A percentile compares a stretch with the other conserved stretches of the same genome.
These are phyloP conservation scores for Syncephalastrum monosporum DNA, from an alignment of 371 early-diverging fungal genomes.

Conservation along the genomic window DNA sequence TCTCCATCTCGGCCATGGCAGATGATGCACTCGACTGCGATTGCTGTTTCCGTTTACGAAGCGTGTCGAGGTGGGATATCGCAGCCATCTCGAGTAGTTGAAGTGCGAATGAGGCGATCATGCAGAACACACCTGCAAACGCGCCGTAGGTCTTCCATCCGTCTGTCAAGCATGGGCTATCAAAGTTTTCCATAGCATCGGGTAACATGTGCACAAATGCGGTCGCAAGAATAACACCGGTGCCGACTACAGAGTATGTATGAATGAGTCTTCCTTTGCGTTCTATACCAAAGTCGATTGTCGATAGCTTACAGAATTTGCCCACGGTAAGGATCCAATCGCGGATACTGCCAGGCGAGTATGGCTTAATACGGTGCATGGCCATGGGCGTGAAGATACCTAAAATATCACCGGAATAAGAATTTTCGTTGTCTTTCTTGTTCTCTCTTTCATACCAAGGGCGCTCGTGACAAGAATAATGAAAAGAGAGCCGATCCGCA, in stretches of 20 bases:
- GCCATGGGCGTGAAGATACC: constrained; percentile 38
- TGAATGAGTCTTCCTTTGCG: background rate
- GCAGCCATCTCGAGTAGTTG: constrained; percentile 41
- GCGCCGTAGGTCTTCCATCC: constrained; percentile 39
- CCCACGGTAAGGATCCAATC: constrained; percentile 39
- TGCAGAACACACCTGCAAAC: constrained; percentile 46
- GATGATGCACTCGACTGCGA: background rate
- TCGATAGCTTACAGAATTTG: constrained; percentile 40
- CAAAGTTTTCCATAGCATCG: constrained; percentile 36
- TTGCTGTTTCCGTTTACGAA: constrained; percentile 10
- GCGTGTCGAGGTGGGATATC: constrained; percentile 25
- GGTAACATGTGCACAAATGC: constrained; percentile 53
- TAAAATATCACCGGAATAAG: background rate
- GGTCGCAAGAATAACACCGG: constrained; percentile 46
- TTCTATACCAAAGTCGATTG: background rate
- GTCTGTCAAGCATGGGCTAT: constrained; percentile 36
- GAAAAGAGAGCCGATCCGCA: constrained; percentile 24
- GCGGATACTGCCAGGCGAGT: constrained; percentile 23
- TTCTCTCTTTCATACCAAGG: constrained; percentile 12
- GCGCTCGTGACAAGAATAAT: constrained; percentile 25
- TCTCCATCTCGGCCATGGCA: background rate
- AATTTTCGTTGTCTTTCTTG: background rate
- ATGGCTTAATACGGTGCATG: constrained; percentile 30
- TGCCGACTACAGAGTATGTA: constrained; percentile 29
- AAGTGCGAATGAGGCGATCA: constrained; percentile 44